Evolutionary conservation across 108 stramenopile species (phyloP).

Genomic region (Fragilaria crotonensis): DNA sequence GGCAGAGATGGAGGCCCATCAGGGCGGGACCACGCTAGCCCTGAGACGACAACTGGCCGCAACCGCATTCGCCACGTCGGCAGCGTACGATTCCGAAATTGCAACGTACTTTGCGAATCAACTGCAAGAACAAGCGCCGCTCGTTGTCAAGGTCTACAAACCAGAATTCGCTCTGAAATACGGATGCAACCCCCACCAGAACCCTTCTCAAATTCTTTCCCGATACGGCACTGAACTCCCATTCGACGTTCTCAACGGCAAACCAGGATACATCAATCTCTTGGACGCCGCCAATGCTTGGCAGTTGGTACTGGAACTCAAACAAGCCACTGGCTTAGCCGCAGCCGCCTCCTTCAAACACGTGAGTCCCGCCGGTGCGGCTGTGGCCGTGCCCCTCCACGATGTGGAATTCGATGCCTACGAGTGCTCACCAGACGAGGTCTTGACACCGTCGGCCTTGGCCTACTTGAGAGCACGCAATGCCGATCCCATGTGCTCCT

Average conservation of each 20-base stretch:
- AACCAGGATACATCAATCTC: constrained; percentile 98
- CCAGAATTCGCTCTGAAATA: constrained; percentile 91
- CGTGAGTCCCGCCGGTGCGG: constrained; percentile 96
- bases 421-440: constrained; percentile 67
- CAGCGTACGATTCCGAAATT: constrained; percentile 91
- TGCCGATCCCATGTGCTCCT: constrained; percentile 98
- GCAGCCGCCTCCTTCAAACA: constrained; percentile 98
- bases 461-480: constrained; percentile 98
- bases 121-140: constrained; percentile 39
- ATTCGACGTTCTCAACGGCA: constrained; percentile 86
- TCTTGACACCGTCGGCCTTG: constrained; percentile 85
- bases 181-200: constrained; percentile 98
- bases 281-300: constrained; percentile 97
- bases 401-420: constrained; percentile 82
- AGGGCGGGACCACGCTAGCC: constrained; percentile 78
- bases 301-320: constrained; percentile 93
- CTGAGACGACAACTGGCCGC: constrained; percentile 84
- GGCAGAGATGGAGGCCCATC: constrained; percentile 61
- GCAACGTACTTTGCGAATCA: constrained; percentile 82
- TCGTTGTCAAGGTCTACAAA: constrained; percentile 82
- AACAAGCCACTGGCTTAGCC: constrained; percentile 82
- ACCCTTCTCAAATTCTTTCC: constrained; percentile 81
- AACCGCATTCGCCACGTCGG: constrained; percentile 87
- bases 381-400: constrained; percentile 89
- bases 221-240: constrained; percentile 75